Evolutionary conservation across 2,329 filamentous ascomycete genomes (phyloP).

Genomic region (Decorospora gaudefroyi): DNA sequence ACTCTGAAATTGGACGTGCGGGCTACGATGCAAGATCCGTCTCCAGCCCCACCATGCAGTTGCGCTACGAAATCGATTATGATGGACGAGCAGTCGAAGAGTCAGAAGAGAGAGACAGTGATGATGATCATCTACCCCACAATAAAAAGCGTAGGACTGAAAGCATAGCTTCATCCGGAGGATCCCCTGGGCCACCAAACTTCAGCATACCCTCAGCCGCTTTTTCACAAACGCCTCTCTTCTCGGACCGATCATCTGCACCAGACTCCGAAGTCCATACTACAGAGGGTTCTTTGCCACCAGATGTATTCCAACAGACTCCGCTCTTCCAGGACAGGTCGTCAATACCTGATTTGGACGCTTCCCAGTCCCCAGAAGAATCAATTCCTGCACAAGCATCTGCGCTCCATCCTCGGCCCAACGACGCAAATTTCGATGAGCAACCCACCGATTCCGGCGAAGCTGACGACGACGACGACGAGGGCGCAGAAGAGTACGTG

Average conservation of each 20-base stretch:
- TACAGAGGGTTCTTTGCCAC: neutral
- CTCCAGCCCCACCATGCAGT: conserved; percentile 19
- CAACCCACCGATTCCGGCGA: neutral
- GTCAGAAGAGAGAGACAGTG: too few relatives aligned
- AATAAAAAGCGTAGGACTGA: conserved; percentile 8
- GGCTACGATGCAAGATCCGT: conserved; percentile 13
- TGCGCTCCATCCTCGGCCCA: neutral
- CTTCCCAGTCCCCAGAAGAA: too few relatives aligned
- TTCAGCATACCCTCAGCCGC: neutral
- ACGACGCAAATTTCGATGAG: too few relatives aligned
- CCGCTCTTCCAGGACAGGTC: neutral
- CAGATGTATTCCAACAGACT: neutral
- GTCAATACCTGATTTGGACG: neutral
- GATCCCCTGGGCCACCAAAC: neutral
- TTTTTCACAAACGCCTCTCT: conserved; percentile 1
- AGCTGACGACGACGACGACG: conserved; percentile 8
- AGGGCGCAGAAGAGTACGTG: conserved; percentile 32
- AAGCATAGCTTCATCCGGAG: neutral
- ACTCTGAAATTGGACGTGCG: neutral
- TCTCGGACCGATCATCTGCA: conserved; percentile 3
- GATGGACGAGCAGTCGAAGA: too few relatives aligned
- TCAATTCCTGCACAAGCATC: conserved; percentile 6
- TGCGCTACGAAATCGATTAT: conserved; percentile 10
- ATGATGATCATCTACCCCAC: neutral
- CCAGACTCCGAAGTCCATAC: neutral